Percentiles rank a stretch among this genome's conserved stretches.
phyloP scores from a whole-genome alignment of 257 asterid genomes.

The Forsythia suspensa region DNA sequence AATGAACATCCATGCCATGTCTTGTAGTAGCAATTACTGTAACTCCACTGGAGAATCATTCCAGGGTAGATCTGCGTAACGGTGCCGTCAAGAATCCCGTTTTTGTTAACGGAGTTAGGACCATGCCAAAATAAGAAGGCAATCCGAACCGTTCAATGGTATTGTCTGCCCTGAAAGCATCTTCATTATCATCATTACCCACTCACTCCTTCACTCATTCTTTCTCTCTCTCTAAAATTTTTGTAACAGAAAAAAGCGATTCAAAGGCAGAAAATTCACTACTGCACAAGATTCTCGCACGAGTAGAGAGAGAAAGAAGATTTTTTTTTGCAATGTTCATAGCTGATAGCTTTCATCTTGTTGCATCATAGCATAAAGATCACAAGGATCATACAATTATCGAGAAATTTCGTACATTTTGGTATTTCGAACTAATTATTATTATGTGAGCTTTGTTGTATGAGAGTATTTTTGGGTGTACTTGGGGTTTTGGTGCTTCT shows the following conservation, averaged over 20 bases:
- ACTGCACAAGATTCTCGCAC: conserved; percentile 32
- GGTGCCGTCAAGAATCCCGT: conserved; percentile 21
- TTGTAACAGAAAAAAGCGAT: conserved; percentile 32
- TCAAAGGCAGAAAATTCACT: conserved; percentile 32
- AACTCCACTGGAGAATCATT: too few relatives aligned
- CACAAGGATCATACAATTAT: too few relatives aligned
- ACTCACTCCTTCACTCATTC: neutral
- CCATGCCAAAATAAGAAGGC: conserved; percentile 4
- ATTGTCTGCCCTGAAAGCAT: conserved; percentile 3
- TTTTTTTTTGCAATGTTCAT: too few relatives aligned
- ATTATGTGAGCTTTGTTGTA: too few relatives aligned
- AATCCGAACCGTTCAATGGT: conserved; percentile 18
- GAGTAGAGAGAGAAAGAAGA: neutral
- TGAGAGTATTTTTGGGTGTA: too few relatives aligned
- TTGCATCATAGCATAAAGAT: too few relatives aligned
- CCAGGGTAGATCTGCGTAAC: conserved; percentile 11
- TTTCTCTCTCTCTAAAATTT: conserved; percentile 26
- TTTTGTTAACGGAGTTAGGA: conserved; percentile 11
- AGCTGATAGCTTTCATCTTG: too few relatives aligned
- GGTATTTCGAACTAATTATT: neutral
- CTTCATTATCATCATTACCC: conserved; percentile 15
- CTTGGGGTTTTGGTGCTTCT: too few relatives aligned
- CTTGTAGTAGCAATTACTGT: too few relatives aligned
- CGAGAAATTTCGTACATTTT: conserved; percentile 5
- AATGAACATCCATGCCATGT: neutral